phyloP scores from a whole-genome alignment of 768 basidiomycete species.

The Infundibulicybe gibba region DNA sequence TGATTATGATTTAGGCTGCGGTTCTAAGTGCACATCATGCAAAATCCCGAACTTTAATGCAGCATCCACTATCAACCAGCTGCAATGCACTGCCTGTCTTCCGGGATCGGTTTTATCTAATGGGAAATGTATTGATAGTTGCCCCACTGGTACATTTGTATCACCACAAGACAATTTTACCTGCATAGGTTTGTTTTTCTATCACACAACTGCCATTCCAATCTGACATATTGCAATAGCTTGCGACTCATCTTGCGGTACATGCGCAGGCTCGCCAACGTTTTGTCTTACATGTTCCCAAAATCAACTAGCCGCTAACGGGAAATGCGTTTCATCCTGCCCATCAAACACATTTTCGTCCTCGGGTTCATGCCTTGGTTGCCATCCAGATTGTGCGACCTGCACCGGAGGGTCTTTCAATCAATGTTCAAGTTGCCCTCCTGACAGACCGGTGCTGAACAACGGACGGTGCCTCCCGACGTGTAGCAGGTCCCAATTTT shows the following conservation, averaged over 20 bases:
- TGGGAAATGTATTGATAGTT: conserved; percentile 66
- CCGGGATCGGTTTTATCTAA: conserved; percentile 71
- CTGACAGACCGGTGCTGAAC: conserved; percentile 64
- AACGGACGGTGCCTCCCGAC: conserved; percentile 76
- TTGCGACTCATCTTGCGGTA: conserved; percentile 55
- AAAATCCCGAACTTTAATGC: conserved; percentile 67
- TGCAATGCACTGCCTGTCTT: conserved; percentile 76
- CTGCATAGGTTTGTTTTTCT: conserved; percentile 57
- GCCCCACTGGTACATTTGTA: conserved; percentile 72
- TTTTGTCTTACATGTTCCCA: conserved; percentile 74
- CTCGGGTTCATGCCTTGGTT: conserved; percentile 61
- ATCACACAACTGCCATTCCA: conserved; percentile 1
- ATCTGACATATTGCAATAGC: conserved; percentile 18
- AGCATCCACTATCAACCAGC: conserved; percentile 59
- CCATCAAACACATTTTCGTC: conserved; percentile 68
- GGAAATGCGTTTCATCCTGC: conserved; percentile 71
- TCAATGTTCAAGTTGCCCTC: conserved; percentile 71
- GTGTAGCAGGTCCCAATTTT: conserved; percentile 66
- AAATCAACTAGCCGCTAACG: conserved; percentile 62
- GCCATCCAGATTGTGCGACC: conserved; percentile 79
- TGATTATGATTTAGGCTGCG: conserved; percentile 50
- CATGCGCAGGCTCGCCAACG: conserved; percentile 62
- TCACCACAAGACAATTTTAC: conserved; percentile 69
- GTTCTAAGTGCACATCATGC: conserved; percentile 76
- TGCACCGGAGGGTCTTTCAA: conserved; percentile 72